Evolutionary conservation across 176 grass and related monocot species (phyloP), one percentile per base, ranked within the genome.

Genomic region (Eragrostis nindensis): DNA sequence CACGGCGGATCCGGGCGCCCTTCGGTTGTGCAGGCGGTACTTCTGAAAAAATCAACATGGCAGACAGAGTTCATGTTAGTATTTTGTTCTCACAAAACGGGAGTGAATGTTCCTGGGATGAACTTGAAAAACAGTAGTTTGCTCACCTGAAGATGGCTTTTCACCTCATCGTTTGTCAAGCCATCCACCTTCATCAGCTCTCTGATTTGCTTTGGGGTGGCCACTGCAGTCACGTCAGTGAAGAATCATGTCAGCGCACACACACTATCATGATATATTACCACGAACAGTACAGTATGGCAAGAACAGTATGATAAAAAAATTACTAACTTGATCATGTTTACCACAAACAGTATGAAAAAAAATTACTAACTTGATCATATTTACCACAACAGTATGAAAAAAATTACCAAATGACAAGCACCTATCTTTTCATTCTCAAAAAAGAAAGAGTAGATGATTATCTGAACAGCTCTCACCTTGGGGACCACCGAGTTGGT

Each of bases 91-190:
- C 54, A 39, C 30, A 84, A 36, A 5, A 32, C 29, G 15, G 21
- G 22, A 8, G 7, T 54, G 49, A 3, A 46, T 64, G 66, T 66
- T 48, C 22, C 38, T 64, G 36, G 66, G 21, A 80, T 69, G 44
- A 12, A 68, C 4, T 55, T 10, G 1, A 22, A 71, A 5, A 36
- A 52, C 26, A 68, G 30, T 55, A 29, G 63, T 71, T 54, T 72
- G 30, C 82, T 85, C 36, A 99, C 97, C 93, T 99, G 97, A 46
- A 99, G 93, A 90, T 99, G 97, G 87, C 97, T 99, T 46, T 99
- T 99, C 55, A 99, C 97, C 80, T 99, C 97, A 72, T 99, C 97
- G 43, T 99, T 99, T 7, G 97, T 96, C 45, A 99, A 91, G 29
- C 93, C 91, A 76, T 99, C 93, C 70, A 99, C 89, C 79, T 90